Conservation (phyloP, 768 basidiomycete genomes). For the Phanerochaete carnosa region DNA sequence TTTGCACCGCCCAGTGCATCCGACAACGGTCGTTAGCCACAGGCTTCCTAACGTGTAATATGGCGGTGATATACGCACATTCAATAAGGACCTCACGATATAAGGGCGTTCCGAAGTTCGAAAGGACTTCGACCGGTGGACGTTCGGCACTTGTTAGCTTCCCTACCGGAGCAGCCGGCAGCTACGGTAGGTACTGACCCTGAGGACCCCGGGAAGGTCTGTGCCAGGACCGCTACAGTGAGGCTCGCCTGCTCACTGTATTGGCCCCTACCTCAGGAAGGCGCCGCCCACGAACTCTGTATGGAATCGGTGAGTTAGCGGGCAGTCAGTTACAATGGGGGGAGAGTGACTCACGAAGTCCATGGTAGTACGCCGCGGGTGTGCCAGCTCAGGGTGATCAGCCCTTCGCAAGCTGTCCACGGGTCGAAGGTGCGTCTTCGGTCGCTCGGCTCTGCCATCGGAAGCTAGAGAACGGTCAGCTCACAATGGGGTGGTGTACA, state of each 20-base stretch:
- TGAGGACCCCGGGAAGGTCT: conserved; percentile 9
- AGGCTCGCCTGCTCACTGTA: background rate
- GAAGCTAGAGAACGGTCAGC: background rate
- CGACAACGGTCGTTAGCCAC: too few relatives aligned
- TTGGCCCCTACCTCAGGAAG: background rate
- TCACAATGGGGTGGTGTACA: too few relatives aligned
- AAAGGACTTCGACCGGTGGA: background rate
- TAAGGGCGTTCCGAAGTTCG: background rate
- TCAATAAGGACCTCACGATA: too few relatives aligned
- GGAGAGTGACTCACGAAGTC: background rate
- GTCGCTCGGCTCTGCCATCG: background rate
- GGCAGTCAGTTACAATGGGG: background rate
- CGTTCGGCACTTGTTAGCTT: conserved; percentile 7
- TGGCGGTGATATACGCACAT: too few relatives aligned
- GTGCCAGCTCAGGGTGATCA: conserved; percentile 3
- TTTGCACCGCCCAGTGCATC: too few relatives aligned
- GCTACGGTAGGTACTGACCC: conserved; percentile 4
- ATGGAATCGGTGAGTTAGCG: too few relatives aligned
- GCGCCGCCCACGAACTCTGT: background rate
- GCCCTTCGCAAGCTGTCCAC: background rate
- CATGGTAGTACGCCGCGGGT: background rate
- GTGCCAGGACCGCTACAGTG: background rate
- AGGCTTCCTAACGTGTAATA: too few relatives aligned
- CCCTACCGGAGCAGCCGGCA: background rate
- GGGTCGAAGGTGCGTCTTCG: background rate